These are phyloP conservation scores for Melanogaster broomeanus DNA, from an alignment of 768 basidiomycete species.

Conservation along the genomic window DNA sequence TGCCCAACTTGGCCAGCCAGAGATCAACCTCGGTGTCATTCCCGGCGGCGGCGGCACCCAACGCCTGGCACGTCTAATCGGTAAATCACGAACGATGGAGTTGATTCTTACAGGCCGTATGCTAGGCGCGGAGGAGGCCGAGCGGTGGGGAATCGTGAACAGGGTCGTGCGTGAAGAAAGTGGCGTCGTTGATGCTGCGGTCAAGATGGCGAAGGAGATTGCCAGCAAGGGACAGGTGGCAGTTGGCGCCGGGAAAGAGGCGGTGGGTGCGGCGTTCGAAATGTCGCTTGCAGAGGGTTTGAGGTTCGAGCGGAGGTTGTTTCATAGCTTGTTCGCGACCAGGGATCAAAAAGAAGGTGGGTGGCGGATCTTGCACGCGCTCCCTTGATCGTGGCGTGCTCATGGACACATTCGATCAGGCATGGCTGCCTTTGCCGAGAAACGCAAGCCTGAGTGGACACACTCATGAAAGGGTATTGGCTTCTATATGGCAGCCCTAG, in stretches of 20 bases:
- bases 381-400: background rate
- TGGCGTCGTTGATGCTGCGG: slow-evolving; percentile 85
- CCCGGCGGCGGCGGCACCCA: slow-evolving; percentile 96
- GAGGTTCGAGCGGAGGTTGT: slow-evolving; percentile 83
- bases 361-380: slow-evolving; percentile 23
- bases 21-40: slow-evolving; percentile 94
- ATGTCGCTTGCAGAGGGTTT: slow-evolving; percentile 80
- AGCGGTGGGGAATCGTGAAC: slow-evolving; percentile 85
- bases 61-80: slow-evolving; percentile 80
- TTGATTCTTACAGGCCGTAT: slow-evolving; percentile 85
- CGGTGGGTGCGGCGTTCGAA: slow-evolving; percentile 92
- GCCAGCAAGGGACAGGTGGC: slow-evolving; percentile 82
- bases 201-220: slow-evolving; percentile 76
- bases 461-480: slow-evolving; percentile 36
- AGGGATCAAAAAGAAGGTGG: slow-evolving; percentile 93
- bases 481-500: too few species aligned
- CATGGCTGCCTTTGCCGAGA: slow-evolving; percentile 94
- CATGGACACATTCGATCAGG: slow-evolving; percentile 46
- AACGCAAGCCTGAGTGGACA: slow-evolving; percentile 84
- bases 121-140: slow-evolving; percentile 80
- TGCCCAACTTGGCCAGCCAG: slow-evolving; percentile 94
- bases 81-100: slow-evolving; percentile 96
- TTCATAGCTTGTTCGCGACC: slow-evolving; percentile 92
- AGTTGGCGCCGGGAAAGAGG: slow-evolving; percentile 89
- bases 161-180: slow-evolving; percentile 76